phyloP scores from a whole-genome alignment of 75 land plant species.

The Azolla pinnata region DNA sequence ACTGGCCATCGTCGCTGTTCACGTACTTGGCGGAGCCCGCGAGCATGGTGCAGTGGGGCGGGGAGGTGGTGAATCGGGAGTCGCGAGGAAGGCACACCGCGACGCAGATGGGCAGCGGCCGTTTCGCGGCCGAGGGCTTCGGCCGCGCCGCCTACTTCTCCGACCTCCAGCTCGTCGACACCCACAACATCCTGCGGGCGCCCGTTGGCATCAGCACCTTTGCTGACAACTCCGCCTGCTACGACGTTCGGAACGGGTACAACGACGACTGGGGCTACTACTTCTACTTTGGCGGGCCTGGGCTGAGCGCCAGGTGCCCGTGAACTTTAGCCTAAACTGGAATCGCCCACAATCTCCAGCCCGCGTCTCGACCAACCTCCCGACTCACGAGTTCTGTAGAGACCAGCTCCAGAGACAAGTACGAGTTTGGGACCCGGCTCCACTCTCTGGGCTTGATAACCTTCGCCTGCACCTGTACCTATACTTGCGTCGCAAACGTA shows the following conservation, averaged over 20 bases:
- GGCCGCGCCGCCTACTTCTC: constrained; percentile 61
- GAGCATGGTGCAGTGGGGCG: constrained; percentile 94
- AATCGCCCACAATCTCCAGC: too few relatives aligned
- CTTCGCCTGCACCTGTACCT: too few relatives aligned
- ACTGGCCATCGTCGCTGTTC: constrained; percentile 89
- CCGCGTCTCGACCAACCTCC: too few relatives aligned
- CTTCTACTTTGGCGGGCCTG: constrained; percentile 82
- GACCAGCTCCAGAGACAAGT: too few relatives aligned
- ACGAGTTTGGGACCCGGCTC: too few relatives aligned
- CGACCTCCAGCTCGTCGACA: constrained; percentile 41
- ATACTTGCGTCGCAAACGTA: too few relatives aligned
- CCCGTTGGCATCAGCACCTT: constrained; percentile 36
- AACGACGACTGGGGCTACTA: constrained; percentile 56
- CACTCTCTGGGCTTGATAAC: too few relatives aligned
- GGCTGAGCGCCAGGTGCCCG: constrained; percentile 48
- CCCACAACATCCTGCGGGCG: constrained; percentile 51
- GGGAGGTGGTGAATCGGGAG: constrained; percentile 65
- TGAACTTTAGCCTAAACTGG: too few relatives aligned
- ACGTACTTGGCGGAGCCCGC: constrained; percentile 70
- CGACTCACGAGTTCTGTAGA: too few relatives aligned
- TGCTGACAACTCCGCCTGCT: constrained; percentile 68
- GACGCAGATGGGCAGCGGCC: constrained; percentile 91
- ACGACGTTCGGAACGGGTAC: constrained; percentile 45
- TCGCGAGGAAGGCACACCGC: constrained; percentile 51
- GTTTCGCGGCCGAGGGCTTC: constrained; percentile 65